Conservation (phyloP, 495 filamentous ascomycete genomes). For the Clavariopsis aquatica region DNA sequence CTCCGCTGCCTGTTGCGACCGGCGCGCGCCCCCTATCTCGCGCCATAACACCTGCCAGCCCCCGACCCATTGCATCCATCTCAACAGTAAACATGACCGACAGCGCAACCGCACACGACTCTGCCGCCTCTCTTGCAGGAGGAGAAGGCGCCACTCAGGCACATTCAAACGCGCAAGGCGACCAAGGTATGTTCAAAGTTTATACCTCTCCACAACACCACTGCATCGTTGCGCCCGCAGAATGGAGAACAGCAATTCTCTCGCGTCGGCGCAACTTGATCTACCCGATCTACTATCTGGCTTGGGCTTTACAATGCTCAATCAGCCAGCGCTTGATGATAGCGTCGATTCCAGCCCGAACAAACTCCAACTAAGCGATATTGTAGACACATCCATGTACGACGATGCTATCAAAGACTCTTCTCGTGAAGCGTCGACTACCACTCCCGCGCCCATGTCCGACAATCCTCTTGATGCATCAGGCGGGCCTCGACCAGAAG, state of each 20-base stretch:
- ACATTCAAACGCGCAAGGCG: slow-evolving; percentile 4
- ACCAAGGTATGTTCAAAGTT: slow-evolving; percentile 31
- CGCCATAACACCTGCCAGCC: slow-evolving; percentile 13
- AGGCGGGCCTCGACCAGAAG: slow-evolving; percentile 69
- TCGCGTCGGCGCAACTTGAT: background rate
- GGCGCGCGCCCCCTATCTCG: slow-evolving; percentile 14
- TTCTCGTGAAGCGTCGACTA: slow-evolving; percentile 52
- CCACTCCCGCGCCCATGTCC: slow-evolving; percentile 59
- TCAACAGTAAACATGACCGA: slow-evolving; percentile 22
- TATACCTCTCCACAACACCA: slow-evolving; percentile 5
- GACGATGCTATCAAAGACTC: slow-evolving; percentile 33
- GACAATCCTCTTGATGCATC: slow-evolving; percentile 88
- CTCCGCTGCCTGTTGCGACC: slow-evolving; percentile 11
- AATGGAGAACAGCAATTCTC: background rate
- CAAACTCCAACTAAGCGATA: background rate
- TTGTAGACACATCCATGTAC: slow-evolving; percentile 1
- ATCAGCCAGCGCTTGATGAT: background rate
- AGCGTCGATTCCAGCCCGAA: background rate
- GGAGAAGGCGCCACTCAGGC: slow-evolving; percentile 24
- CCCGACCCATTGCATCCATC: slow-evolving; percentile 18
- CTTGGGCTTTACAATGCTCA: background rate
- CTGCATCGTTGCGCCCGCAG: background rate
- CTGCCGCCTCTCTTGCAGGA: slow-evolving; percentile 10
- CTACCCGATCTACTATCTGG: too few species aligned
- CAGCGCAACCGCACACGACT: slow-evolving; percentile 26